Base-by-base conservation (phyloP, 495 filamentous ascomycete species). In the Xeromyces bisporus region DNA sequence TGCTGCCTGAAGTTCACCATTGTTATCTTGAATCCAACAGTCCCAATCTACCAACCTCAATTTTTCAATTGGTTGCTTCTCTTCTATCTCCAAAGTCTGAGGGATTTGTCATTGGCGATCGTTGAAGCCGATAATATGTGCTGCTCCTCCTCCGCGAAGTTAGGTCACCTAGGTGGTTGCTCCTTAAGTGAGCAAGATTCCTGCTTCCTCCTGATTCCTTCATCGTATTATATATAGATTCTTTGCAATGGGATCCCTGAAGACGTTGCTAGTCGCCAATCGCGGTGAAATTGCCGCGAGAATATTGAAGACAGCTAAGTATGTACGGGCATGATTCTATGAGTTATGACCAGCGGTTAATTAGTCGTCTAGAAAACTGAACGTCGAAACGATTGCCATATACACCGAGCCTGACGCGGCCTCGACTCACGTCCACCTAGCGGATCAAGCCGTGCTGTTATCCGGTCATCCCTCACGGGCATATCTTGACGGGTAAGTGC, bases 201-300 rank as follows among this genome's bases (percentile, higher is more conserved):
- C n/a, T n/a, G n/a, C n/a, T n/a, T n/a, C n/a, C n/a, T n/a, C n/a
- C n/a, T n/a, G n/a, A n/a, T n/a, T n/a, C n/a, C n/a, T n/a, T n/a
- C n/a, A n/a, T n/a, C n/a, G n/a, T n/a, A n/a, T n/a, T n/a, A n/a
- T n/a, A n/a, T n/a, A n/a, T n/a, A n/a, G n/a, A n/a, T n/a, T n/a
- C 16, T 10, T 31, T 13, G 29, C 17, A 29, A 60, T 62, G 58
- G 49, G 55, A 30, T 37, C 34, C 10, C 38, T 60, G 2, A 52
- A 54, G 29, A 55, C 48, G n/a, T 29, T 60, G n/a, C 38, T 62
- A 2, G 40, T 60, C 15, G 55, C 55, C 12, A 77, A 77, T 44
- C 56, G 71, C 23, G 72, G 69, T 10, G 69, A 73, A 37, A 73
- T 73, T 26, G 69, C 70, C 0, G 58, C 59, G 15, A 39, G 67